Conservation (phyloP, 2,329 filamentous ascomycete species). For the Monilinia laxa region DNA sequence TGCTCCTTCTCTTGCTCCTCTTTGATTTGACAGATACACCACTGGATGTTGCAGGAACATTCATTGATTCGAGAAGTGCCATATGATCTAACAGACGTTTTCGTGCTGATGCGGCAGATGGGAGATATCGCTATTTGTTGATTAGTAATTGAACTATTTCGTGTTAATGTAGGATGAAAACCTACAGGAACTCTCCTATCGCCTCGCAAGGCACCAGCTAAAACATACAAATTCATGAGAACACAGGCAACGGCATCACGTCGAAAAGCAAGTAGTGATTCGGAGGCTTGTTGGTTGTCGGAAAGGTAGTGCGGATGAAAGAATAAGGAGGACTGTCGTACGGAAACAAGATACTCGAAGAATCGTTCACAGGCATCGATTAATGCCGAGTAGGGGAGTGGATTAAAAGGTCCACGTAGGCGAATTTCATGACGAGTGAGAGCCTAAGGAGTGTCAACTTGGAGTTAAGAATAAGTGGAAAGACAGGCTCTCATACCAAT, state of each 20-base stretch:
- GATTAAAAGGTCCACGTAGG: slow-evolving; percentile 56
- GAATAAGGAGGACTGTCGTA: slow-evolving; percentile 58
- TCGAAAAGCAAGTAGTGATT: slow-evolving; percentile 51
- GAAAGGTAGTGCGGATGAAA: slow-evolving; percentile 55
- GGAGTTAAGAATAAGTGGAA: neutral
- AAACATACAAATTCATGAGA: slow-evolving; percentile 57
- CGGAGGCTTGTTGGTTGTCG: slow-evolving; percentile 50
- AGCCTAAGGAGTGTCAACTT: slow-evolving; percentile 38
- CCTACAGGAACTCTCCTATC: slow-evolving; percentile 48
- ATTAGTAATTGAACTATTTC: neutral
- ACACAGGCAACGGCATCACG: slow-evolving; percentile 58
- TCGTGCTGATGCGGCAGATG: slow-evolving; percentile 54
- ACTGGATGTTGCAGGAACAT: slow-evolving; percentile 21
- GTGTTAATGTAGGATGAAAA: neutral
- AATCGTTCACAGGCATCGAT: slow-evolving; percentile 57
- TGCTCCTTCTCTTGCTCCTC: slow-evolving; percentile 8
- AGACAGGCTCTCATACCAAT: slow-evolving; percentile 38
- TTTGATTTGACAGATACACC: slow-evolving; percentile 11
- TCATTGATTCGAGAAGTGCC: slow-evolving; percentile 46
- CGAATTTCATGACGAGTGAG: slow-evolving; percentile 60
- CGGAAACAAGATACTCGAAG: slow-evolving; percentile 58
- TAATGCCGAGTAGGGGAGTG: slow-evolving; percentile 55
- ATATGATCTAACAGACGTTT: slow-evolving; percentile 53
- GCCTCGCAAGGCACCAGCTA: slow-evolving; percentile 55
- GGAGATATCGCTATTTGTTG: slow-evolving; percentile 49